phyloP scores from a whole-genome alignment of 192 early-diverging fungal genomes.

The Umbelopsis vinacea region DNA sequence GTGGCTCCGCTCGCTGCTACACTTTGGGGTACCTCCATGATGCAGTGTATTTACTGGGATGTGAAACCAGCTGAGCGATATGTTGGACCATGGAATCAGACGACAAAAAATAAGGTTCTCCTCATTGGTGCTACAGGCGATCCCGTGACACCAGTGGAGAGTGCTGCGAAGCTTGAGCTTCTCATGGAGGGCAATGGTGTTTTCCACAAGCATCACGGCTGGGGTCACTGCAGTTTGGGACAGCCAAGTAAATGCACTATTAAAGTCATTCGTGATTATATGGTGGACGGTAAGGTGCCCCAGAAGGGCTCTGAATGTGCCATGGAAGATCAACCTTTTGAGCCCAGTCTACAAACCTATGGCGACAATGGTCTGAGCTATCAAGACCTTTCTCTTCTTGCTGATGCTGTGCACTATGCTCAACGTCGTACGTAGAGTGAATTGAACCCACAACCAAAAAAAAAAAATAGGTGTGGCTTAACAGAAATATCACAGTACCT shows the following conservation, averaged over 20 bases:
- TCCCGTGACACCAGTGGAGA: conserved; percentile 47
- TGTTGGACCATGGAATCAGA: conserved; percentile 51
- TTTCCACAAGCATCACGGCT: conserved; percentile 42
- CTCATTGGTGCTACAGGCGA: conserved; percentile 48
- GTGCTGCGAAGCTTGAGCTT: conserved; percentile 24
- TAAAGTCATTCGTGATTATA: conserved; percentile 34
- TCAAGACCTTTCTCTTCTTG: neutral
- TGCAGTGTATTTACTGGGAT: conserved; percentile 38
- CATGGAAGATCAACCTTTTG: conserved; percentile 12
- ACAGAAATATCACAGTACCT: too few species aligned
- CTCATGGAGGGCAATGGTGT: conserved; percentile 41
- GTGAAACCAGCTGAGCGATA: conserved; percentile 41
- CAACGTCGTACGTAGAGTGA: neutral
- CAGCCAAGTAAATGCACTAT: conserved; percentile 43
- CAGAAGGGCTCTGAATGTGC: conserved; percentile 16
- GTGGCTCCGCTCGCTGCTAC: neutral
- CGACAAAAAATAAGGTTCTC: conserved; percentile 34
- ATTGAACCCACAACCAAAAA: too few species aligned
- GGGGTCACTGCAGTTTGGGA: conserved; percentile 45
- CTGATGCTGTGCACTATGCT: neutral
- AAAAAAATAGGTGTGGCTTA: too few species aligned
- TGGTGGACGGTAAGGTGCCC: conserved; percentile 23
- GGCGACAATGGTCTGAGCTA: neutral
- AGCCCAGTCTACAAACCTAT: neutral
- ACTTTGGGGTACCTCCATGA: conserved; percentile 1